Percentiles rank a stretch among this genome's conserved stretches.
These are phyloP conservation scores for Hansenula lynferdii DNA, from an alignment of 1,139 yeast genomes.

Conservation along the genomic window DNA sequence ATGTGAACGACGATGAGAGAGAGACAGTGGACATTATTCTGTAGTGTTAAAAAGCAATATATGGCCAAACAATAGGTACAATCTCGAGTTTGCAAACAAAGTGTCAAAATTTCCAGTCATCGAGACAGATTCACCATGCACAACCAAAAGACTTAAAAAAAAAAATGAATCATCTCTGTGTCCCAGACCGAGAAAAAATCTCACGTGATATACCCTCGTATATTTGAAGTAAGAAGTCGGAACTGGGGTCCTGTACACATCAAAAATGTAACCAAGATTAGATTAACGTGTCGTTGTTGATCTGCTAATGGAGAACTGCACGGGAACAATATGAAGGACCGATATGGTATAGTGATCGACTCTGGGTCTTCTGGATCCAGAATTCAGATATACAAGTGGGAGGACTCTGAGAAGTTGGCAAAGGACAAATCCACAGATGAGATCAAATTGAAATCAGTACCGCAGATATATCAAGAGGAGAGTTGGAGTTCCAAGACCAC, in stretches of 20 bases:
- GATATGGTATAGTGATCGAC: slow-evolving; percentile 72
- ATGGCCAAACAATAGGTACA: no score
- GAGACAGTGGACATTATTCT: slow-evolving; percentile 22
- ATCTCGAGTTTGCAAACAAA: no score
- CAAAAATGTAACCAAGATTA: no score
- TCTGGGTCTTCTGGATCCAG: slow-evolving; percentile 84
- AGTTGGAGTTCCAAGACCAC: slow-evolving; percentile 58
- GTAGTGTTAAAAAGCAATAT: no score
- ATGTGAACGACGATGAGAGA: slow-evolving; percentile 16
- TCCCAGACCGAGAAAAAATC: no score
- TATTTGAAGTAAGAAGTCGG: not conserved
- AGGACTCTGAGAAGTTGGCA: slow-evolving; percentile 34
- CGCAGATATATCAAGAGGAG: slow-evolving; percentile 52
- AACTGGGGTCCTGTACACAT: no score
- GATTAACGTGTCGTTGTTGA: not conserved
- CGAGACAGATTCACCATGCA: no score
- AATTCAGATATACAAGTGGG: slow-evolving; percentile 66
- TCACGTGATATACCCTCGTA: not conserved
- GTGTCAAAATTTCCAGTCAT: no score
- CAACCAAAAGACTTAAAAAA: no score
- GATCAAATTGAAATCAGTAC: slow-evolving; percentile 45
- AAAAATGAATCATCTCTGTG: no score
- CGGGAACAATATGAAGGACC: slow-evolving; percentile 12
- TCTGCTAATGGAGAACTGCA: not conserved
- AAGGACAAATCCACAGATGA: slow-evolving; percentile 23